Base-by-base conservation (phyloP, 345 rosid species). In the Linum trigynum region DNA sequence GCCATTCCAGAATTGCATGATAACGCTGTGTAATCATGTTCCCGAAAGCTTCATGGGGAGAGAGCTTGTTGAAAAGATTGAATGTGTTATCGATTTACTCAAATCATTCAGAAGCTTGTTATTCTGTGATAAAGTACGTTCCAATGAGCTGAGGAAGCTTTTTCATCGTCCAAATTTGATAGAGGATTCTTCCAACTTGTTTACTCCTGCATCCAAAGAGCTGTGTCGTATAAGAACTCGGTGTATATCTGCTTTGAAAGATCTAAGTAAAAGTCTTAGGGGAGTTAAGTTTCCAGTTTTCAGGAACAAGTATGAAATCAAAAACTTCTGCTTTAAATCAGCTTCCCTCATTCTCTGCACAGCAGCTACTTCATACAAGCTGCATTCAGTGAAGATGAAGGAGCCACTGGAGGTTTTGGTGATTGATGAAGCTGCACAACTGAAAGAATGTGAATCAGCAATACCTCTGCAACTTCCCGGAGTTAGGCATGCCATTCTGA, bases 381-480 rank as follows among this genome's bases (percentile, higher is more conserved):
- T 45, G 51, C 51, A 8, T 45, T 5, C 9, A 45, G 12, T 7
- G 51, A 14, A 7, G 2, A 7, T 45, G 51, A 14, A 23, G 32
- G 32, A 9, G 7, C 51, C 51, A 7, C 12, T 45, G 9, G 10
- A 45, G 11, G 51, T 45, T 2, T 45, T 45, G 51, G 51, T 45
- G 12, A 45, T 45, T 2, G 51, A 45, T 14, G 51, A 45, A 45
- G 51, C 51, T 7, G 51, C 51, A 5, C 51, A 45, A 45, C 67
- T 81, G 12, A 83, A 79, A 74, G 88, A 83, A 67, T 81, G 82
- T n/a, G 88, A 83, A 36, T 83, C 85, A 39, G 61, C 78, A 0
- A 79, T 79, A 43, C 75, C 88, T 8, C 70, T 84, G 61, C 84
- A 79, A 70, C 79, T 79, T 40, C 65, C 70, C 0, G 83, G 82